A percentile compares a stretch with the other conserved stretches of the same genome.
These are phyloP conservation scores for Cenchrus fungigraminus DNA, from an alignment of 176 grass and related monocot genomes.

Conservation along the genomic window DNA sequence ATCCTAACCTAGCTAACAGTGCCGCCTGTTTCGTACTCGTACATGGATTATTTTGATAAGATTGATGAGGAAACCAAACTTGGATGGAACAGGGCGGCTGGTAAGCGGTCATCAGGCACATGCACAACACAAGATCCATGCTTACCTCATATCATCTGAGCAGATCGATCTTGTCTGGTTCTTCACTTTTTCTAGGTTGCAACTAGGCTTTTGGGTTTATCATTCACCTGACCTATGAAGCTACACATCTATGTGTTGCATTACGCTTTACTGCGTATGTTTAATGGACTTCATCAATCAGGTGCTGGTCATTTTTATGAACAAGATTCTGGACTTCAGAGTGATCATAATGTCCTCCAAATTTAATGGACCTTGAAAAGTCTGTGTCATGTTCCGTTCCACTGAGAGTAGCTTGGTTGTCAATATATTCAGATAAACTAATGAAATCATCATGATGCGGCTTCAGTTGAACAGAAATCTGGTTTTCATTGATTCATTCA, in stretches of 20 bases:
- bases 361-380: no score
- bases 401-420: no score
- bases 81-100: constrained; percentile 34
- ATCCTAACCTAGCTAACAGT: constrained; percentile 31
- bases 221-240: constrained; percentile 5
- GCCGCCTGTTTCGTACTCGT: not conserved
- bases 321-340: not conserved
- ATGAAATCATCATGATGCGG: no score
- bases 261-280: not conserved
- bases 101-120: constrained; percentile 41
- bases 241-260: not conserved
- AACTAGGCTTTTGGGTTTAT: constrained; percentile 24
- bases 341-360: no score
- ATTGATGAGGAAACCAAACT: constrained; percentile 11
- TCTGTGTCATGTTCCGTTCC: no score
- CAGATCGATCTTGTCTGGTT: constrained; percentile 35
- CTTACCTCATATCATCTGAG: constrained; percentile 32
- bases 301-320: not conserved
- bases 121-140: constrained; percentile 5
- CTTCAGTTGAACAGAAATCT: no score
- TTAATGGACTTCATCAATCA: not conserved
- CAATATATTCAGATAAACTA: no score
- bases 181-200: constrained; percentile 30
- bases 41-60: constrained; percentile 30
- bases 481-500: no score